Evolutionary conservation across 257 asterid species (phyloP).

Genomic region (Sherardia arvensis): DNA sequence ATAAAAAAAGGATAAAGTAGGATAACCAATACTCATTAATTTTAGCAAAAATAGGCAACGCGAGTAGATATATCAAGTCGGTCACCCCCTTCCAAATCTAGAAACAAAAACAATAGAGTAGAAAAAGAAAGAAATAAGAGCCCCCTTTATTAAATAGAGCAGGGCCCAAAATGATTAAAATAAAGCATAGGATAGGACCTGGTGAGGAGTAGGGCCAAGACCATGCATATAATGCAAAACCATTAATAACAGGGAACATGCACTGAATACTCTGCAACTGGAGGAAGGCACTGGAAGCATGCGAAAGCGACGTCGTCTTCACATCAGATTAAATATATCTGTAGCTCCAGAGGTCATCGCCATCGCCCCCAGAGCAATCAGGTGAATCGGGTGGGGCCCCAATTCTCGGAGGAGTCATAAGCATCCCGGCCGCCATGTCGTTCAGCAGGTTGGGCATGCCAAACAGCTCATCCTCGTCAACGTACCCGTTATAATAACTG

Average conservation of each 20-base stretch:
- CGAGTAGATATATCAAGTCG: too few relatives aligned
- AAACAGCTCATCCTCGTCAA: not conserved
- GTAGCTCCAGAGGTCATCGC: slow-evolving; percentile 37
- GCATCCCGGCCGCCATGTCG: slow-evolving; percentile 1
- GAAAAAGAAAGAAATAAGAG: too few relatives aligned
- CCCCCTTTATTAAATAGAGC: too few relatives aligned
- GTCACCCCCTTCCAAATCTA: too few relatives aligned
- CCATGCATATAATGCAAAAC: too few relatives aligned
- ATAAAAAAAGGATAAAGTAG: too few relatives aligned
- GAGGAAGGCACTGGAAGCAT: not conserved
- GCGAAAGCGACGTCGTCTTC: not conserved
- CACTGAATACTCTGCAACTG: not conserved
- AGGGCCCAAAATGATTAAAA: too few relatives aligned
- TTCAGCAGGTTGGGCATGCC: not conserved
- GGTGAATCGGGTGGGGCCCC: slow-evolving; percentile 23
- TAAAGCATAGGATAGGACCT: too few relatives aligned
- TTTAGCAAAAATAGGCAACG: too few relatives aligned
- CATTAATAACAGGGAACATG: not conserved
- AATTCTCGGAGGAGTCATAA: slow-evolving; percentile 18
- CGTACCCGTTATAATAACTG: not conserved
- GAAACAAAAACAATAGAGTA: too few relatives aligned
- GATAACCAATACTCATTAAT: too few relatives aligned
- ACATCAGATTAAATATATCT: not conserved
- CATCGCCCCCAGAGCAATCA: slow-evolving; percentile 20
- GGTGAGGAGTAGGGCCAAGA: too few relatives aligned